Conservation (phyloP, 164 flowering plant genomes). For the Berberis vulgaris region DNA sequence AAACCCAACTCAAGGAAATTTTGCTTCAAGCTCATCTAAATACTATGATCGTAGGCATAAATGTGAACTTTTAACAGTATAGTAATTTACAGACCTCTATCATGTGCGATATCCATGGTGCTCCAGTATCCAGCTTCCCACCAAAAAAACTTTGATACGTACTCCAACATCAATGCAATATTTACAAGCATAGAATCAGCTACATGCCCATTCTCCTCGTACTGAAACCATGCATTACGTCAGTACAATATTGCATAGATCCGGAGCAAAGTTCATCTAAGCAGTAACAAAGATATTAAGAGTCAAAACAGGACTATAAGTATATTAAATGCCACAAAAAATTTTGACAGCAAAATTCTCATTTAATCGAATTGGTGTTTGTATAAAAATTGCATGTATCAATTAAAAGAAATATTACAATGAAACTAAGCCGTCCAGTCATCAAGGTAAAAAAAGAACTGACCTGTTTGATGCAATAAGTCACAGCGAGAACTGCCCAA, state of each 20-base stretch:
- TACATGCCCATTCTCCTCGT: conserved; percentile 71
- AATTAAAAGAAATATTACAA: too few species aligned
- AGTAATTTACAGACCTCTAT: conserved; percentile 58
- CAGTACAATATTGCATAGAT: background rate
- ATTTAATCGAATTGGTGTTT: too few species aligned
- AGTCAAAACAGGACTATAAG: too few species aligned
- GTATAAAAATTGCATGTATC: too few species aligned
- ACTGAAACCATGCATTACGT: conserved; percentile 32
- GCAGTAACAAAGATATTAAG: too few species aligned
- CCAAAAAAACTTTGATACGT: conserved; percentile 90
- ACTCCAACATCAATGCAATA: conserved; percentile 74
- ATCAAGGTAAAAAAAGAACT: background rate
- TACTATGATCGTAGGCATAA: background rate
- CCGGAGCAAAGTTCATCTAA: too few species aligned
- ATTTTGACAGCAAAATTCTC: too few species aligned
- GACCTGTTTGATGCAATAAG: conserved; percentile 97
- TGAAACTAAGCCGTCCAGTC: too few species aligned
- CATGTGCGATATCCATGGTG: conserved; percentile 99
- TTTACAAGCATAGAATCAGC: conserved; percentile 94
- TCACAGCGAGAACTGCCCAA: conserved; percentile 97
- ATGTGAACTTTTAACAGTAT: background rate
- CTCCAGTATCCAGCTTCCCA: conserved; percentile 99
- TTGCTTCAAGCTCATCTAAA: too few species aligned
- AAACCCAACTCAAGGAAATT: too few species aligned
- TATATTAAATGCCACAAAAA: too few species aligned